These are phyloP conservation scores for Pseudonitzschia multistriata DNA, from an alignment of 108 stramenopile species.

Conservation along the genomic window DNA sequence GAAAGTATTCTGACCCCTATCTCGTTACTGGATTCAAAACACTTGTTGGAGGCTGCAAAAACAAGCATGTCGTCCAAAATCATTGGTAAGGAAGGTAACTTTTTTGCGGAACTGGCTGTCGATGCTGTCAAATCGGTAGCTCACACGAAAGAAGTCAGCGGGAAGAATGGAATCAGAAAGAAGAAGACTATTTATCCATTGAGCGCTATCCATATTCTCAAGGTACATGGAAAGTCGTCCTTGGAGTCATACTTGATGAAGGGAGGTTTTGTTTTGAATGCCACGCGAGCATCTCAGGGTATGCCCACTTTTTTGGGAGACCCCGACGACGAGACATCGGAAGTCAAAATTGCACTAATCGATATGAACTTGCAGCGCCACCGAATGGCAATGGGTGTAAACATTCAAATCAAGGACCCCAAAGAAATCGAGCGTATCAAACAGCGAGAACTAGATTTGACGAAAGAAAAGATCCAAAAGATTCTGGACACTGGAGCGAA, in stretches of 20 bases:
- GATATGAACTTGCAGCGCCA: conserved; percentile 99
- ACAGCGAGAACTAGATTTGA: conserved; percentile 98
- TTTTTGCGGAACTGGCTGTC: conserved; percentile 95
- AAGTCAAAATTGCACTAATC: conserved; percentile 94
- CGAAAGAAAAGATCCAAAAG: conserved; percentile 98
- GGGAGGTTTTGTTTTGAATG: conserved; percentile 95
- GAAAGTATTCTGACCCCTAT: conserved; percentile 87
- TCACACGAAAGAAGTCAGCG: conserved; percentile 6
- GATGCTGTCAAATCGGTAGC: conserved; percentile 92
- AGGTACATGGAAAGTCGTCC: conserved; percentile 97
- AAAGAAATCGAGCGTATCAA: conserved; percentile 95
- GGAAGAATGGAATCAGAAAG: conserved; percentile 21
- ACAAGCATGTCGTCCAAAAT: conserved; percentile 98
- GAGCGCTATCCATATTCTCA: conserved; percentile 97
- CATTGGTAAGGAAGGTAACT: conserved; percentile 91
- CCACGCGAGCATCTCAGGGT: conserved; percentile 92
- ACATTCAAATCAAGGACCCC: conserved; percentile 89
- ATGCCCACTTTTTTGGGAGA: conserved; percentile 92
- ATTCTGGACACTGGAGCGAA: conserved; percentile 96
- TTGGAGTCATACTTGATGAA: conserved; percentile 90
- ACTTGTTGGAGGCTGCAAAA: conserved; percentile 93
- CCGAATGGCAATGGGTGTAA: conserved; percentile 98
- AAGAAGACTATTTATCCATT: conserved; percentile 88
- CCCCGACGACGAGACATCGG: conserved; percentile 24
- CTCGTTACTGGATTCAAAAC: conserved; percentile 72